Evolutionary conservation across 2,329 filamentous ascomycete species (phyloP), one percentile per base, ranked within the genome.

Genomic region (Ophiostoma sp.): DNA sequence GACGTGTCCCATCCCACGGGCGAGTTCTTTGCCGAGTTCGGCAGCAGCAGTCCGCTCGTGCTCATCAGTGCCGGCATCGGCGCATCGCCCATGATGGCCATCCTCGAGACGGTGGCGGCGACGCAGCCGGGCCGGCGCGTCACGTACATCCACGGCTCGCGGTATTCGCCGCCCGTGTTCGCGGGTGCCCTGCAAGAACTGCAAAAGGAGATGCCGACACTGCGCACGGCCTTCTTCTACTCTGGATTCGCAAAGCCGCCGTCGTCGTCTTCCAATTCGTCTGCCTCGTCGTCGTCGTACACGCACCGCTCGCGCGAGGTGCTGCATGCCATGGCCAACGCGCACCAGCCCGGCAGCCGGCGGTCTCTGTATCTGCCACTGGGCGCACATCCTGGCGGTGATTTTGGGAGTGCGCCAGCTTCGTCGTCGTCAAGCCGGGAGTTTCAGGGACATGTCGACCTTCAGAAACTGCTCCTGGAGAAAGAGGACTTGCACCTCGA

Each of bases 1-100:
- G 81, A 88, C 71, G 78, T 92, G 11, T 88, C 87, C 3, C 88
- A 91, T 74, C 90, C 90, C 0, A 81, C 80, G 4, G 87, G 87
- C 58, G 85, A 88, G 73, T 87, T 88, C 76, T 75, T 78, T 49
- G 47, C 27, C 58, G 42, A 41, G 55, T 47, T 49, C 67, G 45
- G 70, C 44, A 77, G 74, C 70, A 78, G 75, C 55, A 77, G 77
- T 36, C 85, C 87, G 0, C 77, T 89, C 1, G 85, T 89, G 0
- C 80, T 89, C 44, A 82, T 89, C 72, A 87, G 85, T 0, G 86
- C 85, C 1, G 87, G 87, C 18, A 83, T 86, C 2, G 86, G 87
- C 42, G 79, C 85, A 18, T 83, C 86, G 0, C 86, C 87, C 0
- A 79, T 89, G 75, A 78, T 87, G 44, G 82, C 86, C 45, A 89